A percentile compares a stretch with the other conserved stretches of the same genome.
These are phyloP conservation scores for Macadamia integrifolia DNA, from an alignment of 164 flowering plant genomes.

Conservation along the genomic window DNA sequence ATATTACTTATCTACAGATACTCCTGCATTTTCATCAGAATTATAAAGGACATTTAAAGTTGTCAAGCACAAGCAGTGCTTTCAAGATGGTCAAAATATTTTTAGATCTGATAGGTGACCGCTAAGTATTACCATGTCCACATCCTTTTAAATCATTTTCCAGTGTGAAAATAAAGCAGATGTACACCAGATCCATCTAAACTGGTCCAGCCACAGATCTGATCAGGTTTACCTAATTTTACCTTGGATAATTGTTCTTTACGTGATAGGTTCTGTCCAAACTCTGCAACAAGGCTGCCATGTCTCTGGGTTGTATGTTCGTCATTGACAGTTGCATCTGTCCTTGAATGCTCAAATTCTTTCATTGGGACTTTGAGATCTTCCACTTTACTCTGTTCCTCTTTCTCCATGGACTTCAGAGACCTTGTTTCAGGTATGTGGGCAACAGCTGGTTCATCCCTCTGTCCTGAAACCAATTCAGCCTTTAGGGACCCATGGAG, in stretches of 20 bases:
- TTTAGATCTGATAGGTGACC: too few relatives aligned
- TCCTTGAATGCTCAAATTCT: slow-evolving; percentile 9
- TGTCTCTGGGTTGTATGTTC: slow-evolving; percentile 15
- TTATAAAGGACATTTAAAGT: background rate
- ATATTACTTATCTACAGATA: background rate
- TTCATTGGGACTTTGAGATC: background rate
- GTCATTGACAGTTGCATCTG: slow-evolving; percentile 11
- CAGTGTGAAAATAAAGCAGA: too few relatives aligned
- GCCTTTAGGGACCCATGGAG: slow-evolving; percentile 4
- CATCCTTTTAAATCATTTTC: too few relatives aligned
- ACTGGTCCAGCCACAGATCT: background rate
- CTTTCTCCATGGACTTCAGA: slow-evolving; percentile 7
- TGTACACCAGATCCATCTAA: background rate
- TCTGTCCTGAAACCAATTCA: slow-evolving; percentile 1
- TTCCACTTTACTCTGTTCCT: slow-evolving; percentile 4
- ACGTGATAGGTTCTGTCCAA: slow-evolving; percentile 19
- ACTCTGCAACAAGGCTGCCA: slow-evolving; percentile 13
- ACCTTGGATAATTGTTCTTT: slow-evolving; percentile 33
- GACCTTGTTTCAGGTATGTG: slow-evolving; percentile 1
- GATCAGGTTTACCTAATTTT: slow-evolving; percentile 1
- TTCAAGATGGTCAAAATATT: too few relatives aligned
- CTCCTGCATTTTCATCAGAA: too few relatives aligned
- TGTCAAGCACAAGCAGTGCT: background rate
- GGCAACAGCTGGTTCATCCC: slow-evolving; percentile 6
- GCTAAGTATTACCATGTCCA: too few relatives aligned